Percentiles rank a stretch among this genome's conserved stretches.
phyloP scores from a whole-genome alignment of 2,329 filamentous ascomycete species.

The Pseudocercospora vitis region DNA sequence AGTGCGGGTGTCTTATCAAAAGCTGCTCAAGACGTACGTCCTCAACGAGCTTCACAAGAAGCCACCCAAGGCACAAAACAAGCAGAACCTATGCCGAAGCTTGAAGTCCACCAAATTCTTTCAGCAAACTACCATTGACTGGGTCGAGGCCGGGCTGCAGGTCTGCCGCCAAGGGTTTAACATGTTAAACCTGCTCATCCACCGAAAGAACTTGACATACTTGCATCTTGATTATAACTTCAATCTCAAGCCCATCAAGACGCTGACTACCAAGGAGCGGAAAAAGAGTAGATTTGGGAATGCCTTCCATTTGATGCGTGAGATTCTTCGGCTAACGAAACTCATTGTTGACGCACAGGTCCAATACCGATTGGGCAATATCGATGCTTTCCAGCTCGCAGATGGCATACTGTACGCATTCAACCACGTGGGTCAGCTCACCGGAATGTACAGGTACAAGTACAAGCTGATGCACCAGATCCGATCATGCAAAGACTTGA shows the following conservation, averaged over 20 bases:
- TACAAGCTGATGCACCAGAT: slow-evolving; percentile 99
- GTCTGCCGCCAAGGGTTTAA: slow-evolving; percentile 98
- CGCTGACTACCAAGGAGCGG: slow-evolving; percentile 94
- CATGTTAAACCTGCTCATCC: slow-evolving; percentile 96
- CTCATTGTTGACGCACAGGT: slow-evolving; percentile 98
- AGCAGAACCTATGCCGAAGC: slow-evolving; percentile 84
- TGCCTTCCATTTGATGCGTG: slow-evolving; percentile 97
- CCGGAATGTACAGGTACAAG: slow-evolving; percentile 99
- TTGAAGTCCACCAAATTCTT: slow-evolving; percentile 98
- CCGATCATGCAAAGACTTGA: slow-evolving; percentile 96
- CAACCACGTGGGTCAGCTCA: slow-evolving; percentile 97
- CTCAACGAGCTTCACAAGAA: slow-evolving; percentile 96
- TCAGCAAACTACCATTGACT: slow-evolving; percentile 98
- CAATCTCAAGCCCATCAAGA: slow-evolving; percentile 98
- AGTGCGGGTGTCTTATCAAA: slow-evolving; percentile 96
- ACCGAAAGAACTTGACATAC: slow-evolving; percentile 97
- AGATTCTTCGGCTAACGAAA: slow-evolving; percentile 93
- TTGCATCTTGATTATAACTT: slow-evolving; percentile 99
- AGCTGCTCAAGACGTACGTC: slow-evolving; percentile 92
- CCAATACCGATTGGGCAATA: slow-evolving; percentile 94
- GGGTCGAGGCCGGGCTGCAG: slow-evolving; percentile 97
- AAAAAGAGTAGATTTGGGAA: slow-evolving; percentile 99
- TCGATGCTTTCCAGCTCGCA: slow-evolving; percentile 96
- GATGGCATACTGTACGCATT: slow-evolving; percentile 99
- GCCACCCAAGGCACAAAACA: slow-evolving; percentile 91